Evolutionary conservation across 805 yeast species (phyloP).

Genomic region (Martiniozyma abietophila): DNA sequence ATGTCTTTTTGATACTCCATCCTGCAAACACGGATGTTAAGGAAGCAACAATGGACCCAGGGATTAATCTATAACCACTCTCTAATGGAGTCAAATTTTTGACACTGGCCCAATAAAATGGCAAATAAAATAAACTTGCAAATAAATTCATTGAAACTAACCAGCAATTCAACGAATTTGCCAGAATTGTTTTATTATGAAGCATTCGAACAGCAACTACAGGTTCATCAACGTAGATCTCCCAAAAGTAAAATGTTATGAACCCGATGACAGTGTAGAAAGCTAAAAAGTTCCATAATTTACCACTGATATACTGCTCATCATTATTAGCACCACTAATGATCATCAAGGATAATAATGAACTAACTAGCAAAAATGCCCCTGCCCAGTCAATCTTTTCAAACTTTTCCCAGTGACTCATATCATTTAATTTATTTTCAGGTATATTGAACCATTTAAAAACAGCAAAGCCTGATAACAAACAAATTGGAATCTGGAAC

Average conservation of each 20-base stretch:
- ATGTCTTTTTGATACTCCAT: slow-evolving; percentile 55
- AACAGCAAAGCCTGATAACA: slow-evolving; percentile 32
- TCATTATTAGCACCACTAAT: slow-evolving; percentile 61
- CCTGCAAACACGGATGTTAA: slow-evolving; percentile 63
- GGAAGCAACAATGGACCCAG: slow-evolving; percentile 61
- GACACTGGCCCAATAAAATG: slow-evolving; percentile 41
- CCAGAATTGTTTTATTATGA: slow-evolving; percentile 47
- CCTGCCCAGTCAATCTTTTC: slow-evolving; percentile 45
- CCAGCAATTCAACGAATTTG: slow-evolving; percentile 62
- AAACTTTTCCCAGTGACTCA: slow-evolving; percentile 26
- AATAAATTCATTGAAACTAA: slow-evolving; percentile 61
- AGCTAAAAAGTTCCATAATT: slow-evolving; percentile 28
- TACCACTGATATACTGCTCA: slow-evolving; percentile 38
- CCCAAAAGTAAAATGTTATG: slow-evolving; percentile 13
- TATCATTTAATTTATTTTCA: slow-evolving; percentile 8
- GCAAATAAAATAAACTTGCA: slow-evolving; percentile 58
- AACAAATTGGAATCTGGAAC: slow-evolving; percentile 43
- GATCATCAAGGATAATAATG: slow-evolving; percentile 48
- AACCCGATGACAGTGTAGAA: slow-evolving; percentile 12
- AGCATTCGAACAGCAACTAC: slow-evolving; percentile 56
- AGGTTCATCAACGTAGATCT: slow-evolving; percentile 37
- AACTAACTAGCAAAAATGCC: slow-evolving; percentile 44
- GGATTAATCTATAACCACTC: slow-evolving; percentile 35
- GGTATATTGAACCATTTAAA: slow-evolving; percentile 31
- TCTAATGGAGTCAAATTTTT: slow-evolving; percentile 21